Evolutionary conservation across 768 basidiomycete genomes (phyloP), one percentile per base, ranked within the genome.

Genomic region (Gautieria morchelliformis): DNA sequence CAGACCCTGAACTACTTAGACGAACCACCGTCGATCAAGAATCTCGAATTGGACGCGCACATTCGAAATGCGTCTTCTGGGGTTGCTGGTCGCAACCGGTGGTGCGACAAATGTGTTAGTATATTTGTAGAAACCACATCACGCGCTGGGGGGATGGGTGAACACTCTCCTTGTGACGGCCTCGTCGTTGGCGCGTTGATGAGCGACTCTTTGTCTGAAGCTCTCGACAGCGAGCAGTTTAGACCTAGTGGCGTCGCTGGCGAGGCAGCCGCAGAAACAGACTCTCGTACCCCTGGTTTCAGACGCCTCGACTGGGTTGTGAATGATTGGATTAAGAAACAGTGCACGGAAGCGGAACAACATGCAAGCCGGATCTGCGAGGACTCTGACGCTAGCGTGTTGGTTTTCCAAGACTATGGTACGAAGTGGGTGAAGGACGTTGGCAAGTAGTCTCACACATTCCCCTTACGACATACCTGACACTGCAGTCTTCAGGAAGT

Each of bases 161-260:
- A 97, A 70, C 93, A 95, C 67, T 88, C 90, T 0, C 85, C 89
- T 0, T 85, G 85, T 58, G 94, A 96, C 61, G 95, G 93, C 1
- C 74, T 97, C 14, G 83, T 94, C 2, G 93, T 93, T 0, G 89
- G 88, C 60, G 86, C 93, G 49, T 82, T 89, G 8, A 82, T 83
- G 33, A 92, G 96, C 62, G 94, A 89, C 63, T 84, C 84, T 1
- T 72, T 96, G 39, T 80, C 81, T 0, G 77, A 87, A 63, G 81
- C 80, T 8, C 74, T 93, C 11, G 82, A 87, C 57, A 62, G 68
- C 17, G 67, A 72, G 68, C 71, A 17, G 80, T 85, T 62, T 53
- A 17, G 56, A 60, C 24, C 7, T 52, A 47, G 15, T 56, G 32
- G 7, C 19, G 58, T 22, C 52, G 56, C 22, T 58, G n/a, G 40